Conservation (phyloP, 1,284 basidiomycete genomes). For the Porogramme epimiltina region DNA sequence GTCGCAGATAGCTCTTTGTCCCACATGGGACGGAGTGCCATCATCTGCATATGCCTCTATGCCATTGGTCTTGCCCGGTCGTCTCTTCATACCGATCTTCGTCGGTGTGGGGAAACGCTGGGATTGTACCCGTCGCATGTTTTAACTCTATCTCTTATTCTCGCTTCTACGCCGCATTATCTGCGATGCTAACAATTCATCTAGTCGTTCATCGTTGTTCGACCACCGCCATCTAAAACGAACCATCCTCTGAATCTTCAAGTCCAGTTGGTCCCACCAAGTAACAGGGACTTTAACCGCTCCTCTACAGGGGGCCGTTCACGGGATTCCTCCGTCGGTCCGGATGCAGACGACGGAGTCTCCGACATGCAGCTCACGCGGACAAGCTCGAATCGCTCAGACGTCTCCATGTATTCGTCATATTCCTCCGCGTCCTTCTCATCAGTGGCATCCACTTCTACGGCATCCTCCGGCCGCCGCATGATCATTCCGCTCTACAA, state of each 20-base stretch:
- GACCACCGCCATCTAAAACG: conserved; percentile 80
- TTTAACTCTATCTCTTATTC: too few species aligned
- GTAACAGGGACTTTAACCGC: conserved; percentile 45
- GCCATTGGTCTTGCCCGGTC: too few species aligned
- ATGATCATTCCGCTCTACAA: conserved; percentile 95
- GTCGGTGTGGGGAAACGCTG: too few species aligned
- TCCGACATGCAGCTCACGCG: conserved; percentile 35
- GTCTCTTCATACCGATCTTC: too few species aligned
- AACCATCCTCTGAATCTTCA: conserved; percentile 93
- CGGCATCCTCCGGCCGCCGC: conserved; percentile 53
- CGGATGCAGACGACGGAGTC: conserved; percentile 40
- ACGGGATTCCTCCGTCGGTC: conserved; percentile 35
- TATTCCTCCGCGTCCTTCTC: conserved; percentile 51
- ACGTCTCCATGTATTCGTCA: conserved; percentile 47
- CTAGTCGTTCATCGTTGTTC: conserved; percentile 85
- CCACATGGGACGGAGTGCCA: too few species aligned
- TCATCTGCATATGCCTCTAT: too few species aligned
- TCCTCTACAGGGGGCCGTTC: conserved; percentile 37
- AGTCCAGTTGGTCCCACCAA: conserved; percentile 86
- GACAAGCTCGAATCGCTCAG: conserved; percentile 46
- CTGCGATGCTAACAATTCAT: conserved; percentile 9
- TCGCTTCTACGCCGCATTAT: too few species aligned
- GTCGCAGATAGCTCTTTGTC: too few species aligned
- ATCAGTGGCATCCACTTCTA: conserved; percentile 49
- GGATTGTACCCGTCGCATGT: too few species aligned